Evolutionary conservation across 768 basidiomycete genomes (phyloP).

Genomic region (Collybiopsis confluens): DNA sequence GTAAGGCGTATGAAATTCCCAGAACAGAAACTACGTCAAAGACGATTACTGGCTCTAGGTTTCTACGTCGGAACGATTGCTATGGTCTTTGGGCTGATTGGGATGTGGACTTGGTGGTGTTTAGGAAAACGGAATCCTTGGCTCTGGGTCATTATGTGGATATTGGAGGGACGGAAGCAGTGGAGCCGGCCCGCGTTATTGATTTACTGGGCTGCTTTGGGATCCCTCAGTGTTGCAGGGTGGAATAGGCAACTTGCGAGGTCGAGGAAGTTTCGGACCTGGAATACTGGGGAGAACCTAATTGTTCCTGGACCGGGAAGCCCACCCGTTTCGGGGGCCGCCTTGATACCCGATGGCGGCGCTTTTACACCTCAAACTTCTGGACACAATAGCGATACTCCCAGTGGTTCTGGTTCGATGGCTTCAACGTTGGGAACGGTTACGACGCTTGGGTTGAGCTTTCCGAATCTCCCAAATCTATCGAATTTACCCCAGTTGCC

Average conservation of each 20-base stretch:
- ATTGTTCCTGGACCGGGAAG: conserved; percentile 20
- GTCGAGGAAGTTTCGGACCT: conserved; percentile 56
- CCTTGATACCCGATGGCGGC: not conserved
- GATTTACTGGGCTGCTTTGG: conserved; percentile 80
- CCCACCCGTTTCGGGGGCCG: not conserved
- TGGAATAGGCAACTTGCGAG: conserved; percentile 91
- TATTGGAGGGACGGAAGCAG: conserved; percentile 67
- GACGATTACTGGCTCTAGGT: conserved; percentile 76
- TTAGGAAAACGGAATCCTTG: conserved; percentile 80
- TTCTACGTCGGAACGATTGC: conserved; percentile 77
- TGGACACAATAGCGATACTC: conserved; percentile 3
- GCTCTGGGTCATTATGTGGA: conserved; percentile 77
- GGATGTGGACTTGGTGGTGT: conserved; percentile 90
- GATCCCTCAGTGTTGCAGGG: conserved; percentile 82
- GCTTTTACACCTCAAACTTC: not conserved
- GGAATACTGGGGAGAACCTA: conserved; percentile 36
- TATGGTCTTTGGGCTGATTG: conserved; percentile 79
- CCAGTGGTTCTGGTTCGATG: conserved; percentile 3
- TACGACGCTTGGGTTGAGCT: conserved; percentile 34
- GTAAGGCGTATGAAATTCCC: conserved; percentile 76
- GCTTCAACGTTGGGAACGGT: not conserved
- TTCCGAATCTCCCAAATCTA: conserved; percentile 50
- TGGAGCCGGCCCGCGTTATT: conserved; percentile 81
- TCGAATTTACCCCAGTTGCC: conserved; percentile 24
- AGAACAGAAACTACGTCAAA: conserved; percentile 76